Conservation (phyloP, 2,329 filamentous ascomycete species). For the Aspergillus spinulosporus region DNA sequence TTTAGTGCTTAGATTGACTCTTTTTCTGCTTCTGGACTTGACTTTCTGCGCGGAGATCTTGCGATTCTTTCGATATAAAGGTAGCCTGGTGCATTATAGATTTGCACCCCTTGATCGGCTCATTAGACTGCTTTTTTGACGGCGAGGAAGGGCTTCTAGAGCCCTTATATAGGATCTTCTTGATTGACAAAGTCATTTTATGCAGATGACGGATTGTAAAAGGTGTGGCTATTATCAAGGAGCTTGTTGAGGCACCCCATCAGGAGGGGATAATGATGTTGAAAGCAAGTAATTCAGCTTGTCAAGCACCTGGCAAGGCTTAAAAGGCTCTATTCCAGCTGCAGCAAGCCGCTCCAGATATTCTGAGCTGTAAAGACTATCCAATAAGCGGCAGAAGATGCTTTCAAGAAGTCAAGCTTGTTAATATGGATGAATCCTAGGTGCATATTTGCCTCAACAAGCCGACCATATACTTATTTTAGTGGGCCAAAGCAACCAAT, state of each 20-base stretch:
- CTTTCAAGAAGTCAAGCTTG: conserved; percentile 14
- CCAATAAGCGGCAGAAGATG: background rate
- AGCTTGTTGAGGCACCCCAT: background rate
- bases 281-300: conserved; percentile 14
- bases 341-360: conserved; percentile 9
- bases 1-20: conserved; percentile 3
- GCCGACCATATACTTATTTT: conserved; percentile 2
- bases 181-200: conserved; percentile 6
- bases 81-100: background rate
- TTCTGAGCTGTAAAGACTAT: conserved; percentile 4
- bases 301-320: conserved; percentile 7
- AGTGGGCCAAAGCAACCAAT: background rate
- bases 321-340: conserved; percentile 6
- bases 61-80: background rate
- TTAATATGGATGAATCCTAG: conserved; percentile 12
- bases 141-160: conserved; percentile 5
- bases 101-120: conserved; percentile 2
- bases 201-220: conserved; percentile 11
- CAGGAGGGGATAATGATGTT: conserved; percentile 1
- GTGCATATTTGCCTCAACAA: background rate
- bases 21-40: background rate
- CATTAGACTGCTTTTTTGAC: background rate
- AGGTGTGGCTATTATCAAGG: conserved; percentile 8
- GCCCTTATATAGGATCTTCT: conserved; percentile 4
- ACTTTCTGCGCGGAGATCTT: background rate